These are phyloP conservation scores for Ensete ventricosum DNA, from an alignment of 176 grass and related monocot genomes.

Conservation along the genomic window DNA sequence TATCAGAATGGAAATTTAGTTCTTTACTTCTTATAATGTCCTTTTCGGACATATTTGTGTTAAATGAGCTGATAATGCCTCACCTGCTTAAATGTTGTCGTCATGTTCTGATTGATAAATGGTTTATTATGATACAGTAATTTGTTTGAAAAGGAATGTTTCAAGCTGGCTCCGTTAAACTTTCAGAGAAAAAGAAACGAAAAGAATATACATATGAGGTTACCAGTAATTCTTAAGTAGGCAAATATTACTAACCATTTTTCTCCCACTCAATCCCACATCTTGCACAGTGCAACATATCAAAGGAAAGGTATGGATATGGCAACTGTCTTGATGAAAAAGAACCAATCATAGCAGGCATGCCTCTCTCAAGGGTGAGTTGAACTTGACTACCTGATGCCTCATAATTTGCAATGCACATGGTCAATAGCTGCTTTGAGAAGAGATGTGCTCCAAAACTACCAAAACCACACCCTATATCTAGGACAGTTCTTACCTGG, in stretches of 20 bases:
- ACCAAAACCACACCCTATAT: conserved; percentile 99
- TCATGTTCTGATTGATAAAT: background rate
- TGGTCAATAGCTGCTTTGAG: conserved; percentile 64
- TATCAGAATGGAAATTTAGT: background rate
- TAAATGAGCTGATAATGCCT: no score
- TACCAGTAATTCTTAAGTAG: background rate
- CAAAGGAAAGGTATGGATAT: conserved; percentile 84
- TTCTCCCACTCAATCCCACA: conserved; percentile 85
- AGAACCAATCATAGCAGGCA: conserved; percentile 81
- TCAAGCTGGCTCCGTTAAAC: background rate
- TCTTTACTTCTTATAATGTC: background rate
- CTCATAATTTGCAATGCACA: conserved; percentile 96
- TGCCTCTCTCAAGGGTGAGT: conserved; percentile 91
- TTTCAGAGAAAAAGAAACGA: background rate
- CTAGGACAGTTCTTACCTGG: conserved; percentile 92
- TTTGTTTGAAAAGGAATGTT: background rate
- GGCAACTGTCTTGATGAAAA: conserved; percentile 68
- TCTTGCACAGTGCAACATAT: conserved; percentile 89
- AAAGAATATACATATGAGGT: background rate
- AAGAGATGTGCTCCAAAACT: conserved; percentile 84
- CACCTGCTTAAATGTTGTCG: background rate
- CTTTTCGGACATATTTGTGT: background rate
- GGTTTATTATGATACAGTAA: background rate
- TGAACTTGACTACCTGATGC: conserved; percentile 85
- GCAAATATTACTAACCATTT: conserved; percentile 41